Evolutionary conservation across 495 filamentous ascomycete genomes (phyloP).

Genomic region (Neurospora discreta): DNA sequence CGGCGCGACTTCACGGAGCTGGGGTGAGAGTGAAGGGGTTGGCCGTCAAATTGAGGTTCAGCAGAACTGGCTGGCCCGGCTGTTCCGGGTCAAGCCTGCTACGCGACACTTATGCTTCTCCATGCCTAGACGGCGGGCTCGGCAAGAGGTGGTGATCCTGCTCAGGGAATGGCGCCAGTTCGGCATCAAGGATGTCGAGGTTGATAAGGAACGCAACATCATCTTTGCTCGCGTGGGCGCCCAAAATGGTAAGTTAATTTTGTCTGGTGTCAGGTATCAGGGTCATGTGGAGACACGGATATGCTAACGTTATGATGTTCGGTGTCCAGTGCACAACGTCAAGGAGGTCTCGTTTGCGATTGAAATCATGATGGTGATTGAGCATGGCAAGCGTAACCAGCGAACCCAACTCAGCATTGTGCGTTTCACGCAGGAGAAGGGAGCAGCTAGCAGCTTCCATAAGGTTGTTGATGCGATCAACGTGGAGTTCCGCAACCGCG

Average conservation of each 20-base stretch:
- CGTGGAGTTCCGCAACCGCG: slow-evolving; percentile 44
- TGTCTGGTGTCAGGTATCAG: not conserved
- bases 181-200: slow-evolving; percentile 63
- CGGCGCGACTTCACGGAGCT: slow-evolving; percentile 4
- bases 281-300: not conserved
- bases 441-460: slow-evolving; percentile 76
- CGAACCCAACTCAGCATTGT: slow-evolving; percentile 59
- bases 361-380: slow-evolving; percentile 75
- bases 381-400: slow-evolving; percentile 47
- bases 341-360: slow-evolving; percentile 69
- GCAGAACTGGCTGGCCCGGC: slow-evolving; percentile 74
- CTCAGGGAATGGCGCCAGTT: slow-evolving; percentile 70
- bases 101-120: slow-evolving; percentile 61
- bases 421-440: slow-evolving; percentile 76
- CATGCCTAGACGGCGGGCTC: slow-evolving; percentile 52
- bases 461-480: slow-evolving; percentile 67
- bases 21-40: slow-evolving; percentile 13
- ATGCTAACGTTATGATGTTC: slow-evolving; percentile 11
- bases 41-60: slow-evolving; percentile 44
- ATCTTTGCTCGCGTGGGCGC: slow-evolving; percentile 65
- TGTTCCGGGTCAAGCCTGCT: slow-evolving; percentile 83
- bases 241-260: slow-evolving; percentile 56
- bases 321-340: slow-evolving; percentile 50
- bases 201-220: slow-evolving; percentile 61
- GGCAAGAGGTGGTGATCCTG: slow-evolving; percentile 61